Conservation (phyloP, 2,329 filamentous ascomycete species). For the Phialocephala subalpina region DNA sequence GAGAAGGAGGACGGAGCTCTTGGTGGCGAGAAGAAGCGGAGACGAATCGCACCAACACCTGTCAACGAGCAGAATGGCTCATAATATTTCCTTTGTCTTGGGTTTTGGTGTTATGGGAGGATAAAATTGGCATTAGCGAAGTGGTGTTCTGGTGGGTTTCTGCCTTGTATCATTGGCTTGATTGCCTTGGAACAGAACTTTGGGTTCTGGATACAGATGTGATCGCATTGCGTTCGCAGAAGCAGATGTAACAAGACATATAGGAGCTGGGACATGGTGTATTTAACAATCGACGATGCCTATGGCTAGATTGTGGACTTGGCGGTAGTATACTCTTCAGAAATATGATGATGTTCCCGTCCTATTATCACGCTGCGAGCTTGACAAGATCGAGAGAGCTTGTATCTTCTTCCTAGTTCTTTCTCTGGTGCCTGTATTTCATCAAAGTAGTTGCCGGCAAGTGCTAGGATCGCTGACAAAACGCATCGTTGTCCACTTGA, state of each 20-base stretch:
- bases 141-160: not conserved
- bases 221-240: not conserved
- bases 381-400: no score
- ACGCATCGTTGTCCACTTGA: no score
- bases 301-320: no score
- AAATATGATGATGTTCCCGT: no score
- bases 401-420: no score
- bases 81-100: conserved; percentile 9
- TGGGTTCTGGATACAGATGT: conserved; percentile 6
- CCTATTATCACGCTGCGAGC: no score
- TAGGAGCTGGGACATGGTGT: not conserved
- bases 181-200: not conserved
- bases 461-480: no score
- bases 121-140: conserved; percentile 9
- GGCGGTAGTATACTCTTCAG: no score
- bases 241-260: conserved; percentile 4
- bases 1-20: conserved; percentile 61
- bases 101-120: conserved; percentile 5
- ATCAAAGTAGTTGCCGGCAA: no score
- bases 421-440: no score
- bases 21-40: conserved; percentile 65
- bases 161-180: not conserved
- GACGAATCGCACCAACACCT: conserved; percentile 72
- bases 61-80: conserved; percentile 10
- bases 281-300: not conserved